These are phyloP conservation scores for Aspergillus kassunensis DNA, from an alignment of 495 filamentous ascomycete genomes.

Conservation along the genomic window DNA sequence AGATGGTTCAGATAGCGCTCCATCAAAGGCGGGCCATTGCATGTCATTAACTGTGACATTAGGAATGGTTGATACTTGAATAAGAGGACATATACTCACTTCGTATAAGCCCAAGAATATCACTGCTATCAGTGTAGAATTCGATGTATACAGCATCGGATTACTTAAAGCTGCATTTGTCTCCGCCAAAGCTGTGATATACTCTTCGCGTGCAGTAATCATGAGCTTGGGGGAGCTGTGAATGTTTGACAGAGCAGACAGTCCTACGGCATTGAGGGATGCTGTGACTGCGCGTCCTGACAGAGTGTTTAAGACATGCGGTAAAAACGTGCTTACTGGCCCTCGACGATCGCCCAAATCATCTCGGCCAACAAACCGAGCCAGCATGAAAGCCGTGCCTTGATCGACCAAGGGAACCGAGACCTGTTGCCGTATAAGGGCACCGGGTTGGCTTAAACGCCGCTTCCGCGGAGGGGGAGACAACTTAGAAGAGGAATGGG, in stretches of 20 bases:
- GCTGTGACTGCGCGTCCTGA: not conserved
- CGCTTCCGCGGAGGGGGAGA: not conserved
- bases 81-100: conserved; percentile 3
- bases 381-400: conserved; percentile 4
- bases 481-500: not conserved
- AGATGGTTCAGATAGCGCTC: conserved; percentile 7
- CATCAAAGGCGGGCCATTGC: conserved; percentile 8
- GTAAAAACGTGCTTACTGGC: conserved; percentile 1
- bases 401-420: conserved; percentile 4
- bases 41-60: conserved; percentile 5
- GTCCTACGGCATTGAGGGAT: conserved; percentile 11
- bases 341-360: not conserved
- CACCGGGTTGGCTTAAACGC: not conserved
- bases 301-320: not conserved
- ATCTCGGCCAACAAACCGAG: not conserved
- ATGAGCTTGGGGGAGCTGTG: conserved; percentile 6
- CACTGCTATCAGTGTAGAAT: conserved; percentile 20
- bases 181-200: conserved; percentile 17
- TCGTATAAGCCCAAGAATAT: conserved; percentile 22
- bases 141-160: conserved; percentile 5
- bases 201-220: conserved; percentile 15
- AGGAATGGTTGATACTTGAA: not conserved
- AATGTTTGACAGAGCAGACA: conserved; percentile 15
- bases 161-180: conserved; percentile 21
- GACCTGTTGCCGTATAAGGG: not conserved